Evolutionary conservation across 225 moss, liverwort and hornwort genomes (phyloP).

Genomic region (Polytrichum formosum): DNA sequence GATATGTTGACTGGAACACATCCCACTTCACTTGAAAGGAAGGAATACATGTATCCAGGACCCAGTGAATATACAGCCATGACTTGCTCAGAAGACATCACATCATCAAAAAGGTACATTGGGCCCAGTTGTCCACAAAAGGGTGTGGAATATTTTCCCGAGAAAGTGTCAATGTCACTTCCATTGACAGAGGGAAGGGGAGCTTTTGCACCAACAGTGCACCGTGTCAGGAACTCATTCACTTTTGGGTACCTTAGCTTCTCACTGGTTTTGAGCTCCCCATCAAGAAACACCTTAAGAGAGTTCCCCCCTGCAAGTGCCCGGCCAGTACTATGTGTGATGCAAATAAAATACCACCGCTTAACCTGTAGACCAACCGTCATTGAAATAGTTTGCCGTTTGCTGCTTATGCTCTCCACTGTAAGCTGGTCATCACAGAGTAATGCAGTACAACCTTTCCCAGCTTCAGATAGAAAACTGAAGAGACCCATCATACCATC

Average conservation of each 20-base stretch:
- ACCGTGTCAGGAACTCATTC: slow-evolving; percentile 29
- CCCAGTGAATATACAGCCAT: slow-evolving; percentile 35
- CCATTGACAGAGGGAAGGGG: slow-evolving; percentile 18
- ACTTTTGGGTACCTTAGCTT: slow-evolving; percentile 40
- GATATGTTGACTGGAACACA: slow-evolving; percentile 34
- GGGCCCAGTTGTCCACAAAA: slow-evolving; percentile 46
- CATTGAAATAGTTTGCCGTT: slow-evolving; percentile 24
- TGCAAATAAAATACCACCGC: slow-evolving; percentile 37
- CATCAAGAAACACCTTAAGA: slow-evolving; percentile 36
- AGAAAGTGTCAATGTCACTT: slow-evolving; percentile 7
- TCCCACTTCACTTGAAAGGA: slow-evolving; percentile 34
- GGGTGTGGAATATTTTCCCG: slow-evolving; percentile 21
- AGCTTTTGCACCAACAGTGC: slow-evolving; percentile 35
- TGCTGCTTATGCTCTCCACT: slow-evolving; percentile 32
- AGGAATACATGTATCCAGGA: slow-evolving; percentile 43
- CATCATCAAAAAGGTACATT: slow-evolving; percentile 43
- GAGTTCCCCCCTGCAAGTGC: slow-evolving; percentile 32
- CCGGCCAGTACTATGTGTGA: slow-evolving; percentile 41
- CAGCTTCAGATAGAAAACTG: slow-evolving; percentile 39
- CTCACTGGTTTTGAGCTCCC: slow-evolving; percentile 28
- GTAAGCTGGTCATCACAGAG: slow-evolving; percentile 35
- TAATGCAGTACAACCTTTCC: slow-evolving; percentile 38
- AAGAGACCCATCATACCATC: slow-evolving; percentile 34
- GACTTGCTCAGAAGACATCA: slow-evolving; percentile 34
- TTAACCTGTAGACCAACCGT: slow-evolving; percentile 24